Base-by-base conservation (phyloP, 2,329 filamentous ascomycete genomes). In the Sporothrix schenckii region DNA sequence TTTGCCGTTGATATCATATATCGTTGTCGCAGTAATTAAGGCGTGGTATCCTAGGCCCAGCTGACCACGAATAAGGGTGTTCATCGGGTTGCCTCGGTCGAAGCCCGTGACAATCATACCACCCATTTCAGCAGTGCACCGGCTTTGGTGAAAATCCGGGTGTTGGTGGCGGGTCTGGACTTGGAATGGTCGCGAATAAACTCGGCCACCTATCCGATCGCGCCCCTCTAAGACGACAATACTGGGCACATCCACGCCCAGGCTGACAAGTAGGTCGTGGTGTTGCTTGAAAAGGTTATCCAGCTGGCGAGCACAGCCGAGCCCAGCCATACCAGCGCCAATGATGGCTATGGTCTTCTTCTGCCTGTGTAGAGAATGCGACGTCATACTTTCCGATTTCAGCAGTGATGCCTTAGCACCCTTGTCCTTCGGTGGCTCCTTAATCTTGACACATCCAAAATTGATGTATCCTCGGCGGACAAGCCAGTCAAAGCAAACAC, bases 81-180 rank as follows among this genome's bases (percentile, higher is more conserved):
- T 96, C 75, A 99, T 82, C 5, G 95, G 95, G 76, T 99, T 99
- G 21, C 96, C 96, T 74, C 92, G 88, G 74, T 98, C 93, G 78
- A 98, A 99, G 0, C 95, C 95, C 47, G 96, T 97, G 72, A 99
- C 93, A 72, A 99, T 98, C 85, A 99, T 97, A 69, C 94, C 95
- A 39, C 95, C 95, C 89, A 97, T 96, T 79, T 99, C 95, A 44
- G 93, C 95, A 24, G 94, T 98, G 77, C 91, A 91, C 66, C 88
- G 83, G 72, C 84, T 86, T 44, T 67, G 69, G 2, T 58, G 39
- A 14, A 68, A 67, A 13, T 41, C 69, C 0, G 71, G 52, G n/a
- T 44, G n/a, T 2, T 5, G 50, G 4, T 56, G 13, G 2, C 49
- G 58, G 5, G 78, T 86, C 79, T 82, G 91, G 81, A 82, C 88